phyloP scores from a whole-genome alignment of 495 filamentous ascomycete genomes.

The Aspergillus conjunctus region DNA sequence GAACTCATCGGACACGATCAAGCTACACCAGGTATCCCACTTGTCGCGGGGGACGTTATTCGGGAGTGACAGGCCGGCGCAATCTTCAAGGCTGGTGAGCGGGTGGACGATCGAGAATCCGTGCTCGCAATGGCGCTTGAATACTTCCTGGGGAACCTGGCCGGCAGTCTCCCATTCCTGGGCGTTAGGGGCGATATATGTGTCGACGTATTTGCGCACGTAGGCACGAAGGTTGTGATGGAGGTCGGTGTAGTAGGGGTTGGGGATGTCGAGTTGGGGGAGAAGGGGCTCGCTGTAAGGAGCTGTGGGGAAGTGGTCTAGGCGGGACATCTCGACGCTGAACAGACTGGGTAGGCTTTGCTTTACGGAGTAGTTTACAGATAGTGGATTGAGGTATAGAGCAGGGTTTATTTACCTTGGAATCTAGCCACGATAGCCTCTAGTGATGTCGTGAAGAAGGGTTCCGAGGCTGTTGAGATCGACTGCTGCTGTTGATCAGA shows the following conservation, averaged over 20 bases:
- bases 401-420: no score
- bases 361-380: background rate
- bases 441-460: no score
- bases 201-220: constrained; percentile 50
- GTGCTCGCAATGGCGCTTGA: constrained; percentile 41
- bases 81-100: constrained; percentile 39
- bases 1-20: constrained; percentile 52
- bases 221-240: constrained; percentile 48
- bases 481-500: background rate
- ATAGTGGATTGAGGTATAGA: no score
- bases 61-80: constrained; percentile 37
- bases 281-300: constrained; percentile 47
- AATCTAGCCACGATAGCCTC: no score
- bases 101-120: constrained; percentile 43
- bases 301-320: constrained; percentile 34
- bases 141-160: constrained; percentile 42
- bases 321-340: constrained; percentile 30
- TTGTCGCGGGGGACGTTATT: constrained; percentile 44
- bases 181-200: constrained; percentile 44
- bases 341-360: background rate
- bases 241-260: constrained; percentile 51
- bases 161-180: constrained; percentile 54
- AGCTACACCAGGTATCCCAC: constrained; percentile 53
- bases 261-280: constrained; percentile 41
- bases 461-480: no score